Base-by-base conservation (phyloP, 148 eudicot species). In the Rhododendron ferrugineum region DNA sequence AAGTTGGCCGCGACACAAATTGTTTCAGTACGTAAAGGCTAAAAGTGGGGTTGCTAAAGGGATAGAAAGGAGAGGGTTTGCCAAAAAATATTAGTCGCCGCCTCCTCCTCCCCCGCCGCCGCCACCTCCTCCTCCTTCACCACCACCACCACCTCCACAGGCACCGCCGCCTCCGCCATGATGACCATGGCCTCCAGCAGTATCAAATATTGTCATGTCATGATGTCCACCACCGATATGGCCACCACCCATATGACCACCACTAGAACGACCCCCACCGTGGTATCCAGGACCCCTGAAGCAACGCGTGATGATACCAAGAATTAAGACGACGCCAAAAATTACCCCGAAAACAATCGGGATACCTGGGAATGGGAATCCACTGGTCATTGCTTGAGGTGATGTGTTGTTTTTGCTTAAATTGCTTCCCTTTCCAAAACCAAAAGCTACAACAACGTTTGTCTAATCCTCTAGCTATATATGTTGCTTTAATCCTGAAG, bases 271-370 rank as follows among this genome's bases (percentile, higher is more conserved):
- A 11, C 73, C 16, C 1, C 34, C 34, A 3, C 34, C 30, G 34
- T 1, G 1, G 1, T n/a, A 0, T 66, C 16, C 2, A 5, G 23
- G n/a, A 58, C 26, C 23, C n/a, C 1, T 20, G 1, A 58, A 0
- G 64, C 14, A 18, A 18, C 8, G 1, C 7, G 1, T 9, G 14
- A 26, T 66, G 73, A 66, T 1, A 66, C 1, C 11, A 10, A 66
- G 0, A 66, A n/a, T n/a, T 10, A 26, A 66, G 34, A 11, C 0
- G 6, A 66, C 5, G 28, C 73, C 34, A 66, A 66, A 26, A 15
- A 26, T 5, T 11, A 5, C 68, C 68, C 73, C 73, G 11, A 4
- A 0, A 66, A 11, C 1, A 2, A 66, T 66, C 73, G 28, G 28
- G 73, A 66, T 26, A 2, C 28, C 11, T 10, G 16, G 3, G 36